A percentile compares a stretch with the other conserved stretches of the same genome.
phyloP scores from a whole-genome alignment of 2,329 filamentous ascomycete genomes.

The Ophiostoma tasmaniense region DNA sequence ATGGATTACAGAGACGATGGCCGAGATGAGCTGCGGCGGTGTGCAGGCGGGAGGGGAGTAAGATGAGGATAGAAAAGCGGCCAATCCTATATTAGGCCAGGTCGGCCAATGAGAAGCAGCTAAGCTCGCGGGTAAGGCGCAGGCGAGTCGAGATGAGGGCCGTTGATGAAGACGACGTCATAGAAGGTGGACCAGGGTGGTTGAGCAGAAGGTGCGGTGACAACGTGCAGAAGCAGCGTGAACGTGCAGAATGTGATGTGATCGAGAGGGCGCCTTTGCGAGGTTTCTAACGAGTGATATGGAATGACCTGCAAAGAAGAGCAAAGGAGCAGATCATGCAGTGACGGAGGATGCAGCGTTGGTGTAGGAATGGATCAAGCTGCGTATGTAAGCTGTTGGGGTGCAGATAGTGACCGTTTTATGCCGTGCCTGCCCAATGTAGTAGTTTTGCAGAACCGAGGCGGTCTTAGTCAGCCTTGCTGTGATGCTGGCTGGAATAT shows the following conservation, averaged over 20 bases:
- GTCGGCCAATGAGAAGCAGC: neutral
- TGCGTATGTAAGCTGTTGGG: neutral
- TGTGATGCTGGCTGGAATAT: neutral
- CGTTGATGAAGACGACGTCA: neutral
- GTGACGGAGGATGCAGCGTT: neutral
- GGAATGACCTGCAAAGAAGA: neutral
- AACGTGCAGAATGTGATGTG: neutral
- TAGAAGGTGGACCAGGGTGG: neutral
- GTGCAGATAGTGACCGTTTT: neutral
- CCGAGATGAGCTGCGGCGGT: neutral
- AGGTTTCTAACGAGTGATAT: neutral
- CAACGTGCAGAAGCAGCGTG: neutral
- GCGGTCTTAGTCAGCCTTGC: neutral
- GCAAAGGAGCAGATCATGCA: neutral
- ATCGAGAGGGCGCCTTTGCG: neutral
- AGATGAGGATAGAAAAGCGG: neutral
- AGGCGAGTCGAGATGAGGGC: neutral
- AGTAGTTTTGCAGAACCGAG: neutral
- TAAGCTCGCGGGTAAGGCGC: neutral
- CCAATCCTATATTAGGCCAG: neutral
- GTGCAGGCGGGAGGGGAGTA: neutral
- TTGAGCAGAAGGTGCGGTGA: neutral
- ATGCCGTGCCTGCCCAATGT: neutral
- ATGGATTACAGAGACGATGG: neutral
- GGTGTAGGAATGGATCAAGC: neutral